phyloP scores from a whole-genome alignment of 163 green algal genomes.

The Coccomyxa subellipsoidea region DNA sequence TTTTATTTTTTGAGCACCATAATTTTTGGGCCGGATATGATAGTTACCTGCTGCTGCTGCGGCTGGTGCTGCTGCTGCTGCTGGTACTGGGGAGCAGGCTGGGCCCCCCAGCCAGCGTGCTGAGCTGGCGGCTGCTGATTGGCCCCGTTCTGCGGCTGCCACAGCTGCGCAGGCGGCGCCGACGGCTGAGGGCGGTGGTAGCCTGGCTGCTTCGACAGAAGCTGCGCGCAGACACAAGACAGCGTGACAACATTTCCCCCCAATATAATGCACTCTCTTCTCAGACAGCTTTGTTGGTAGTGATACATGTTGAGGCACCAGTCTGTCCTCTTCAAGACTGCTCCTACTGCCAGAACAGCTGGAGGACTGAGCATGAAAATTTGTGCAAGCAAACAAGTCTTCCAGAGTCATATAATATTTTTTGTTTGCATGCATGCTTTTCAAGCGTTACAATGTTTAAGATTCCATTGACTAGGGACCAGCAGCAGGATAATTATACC shows the following conservation, averaged over 20 bases:
- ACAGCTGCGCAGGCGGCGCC: background rate
- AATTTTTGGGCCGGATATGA: too few species aligned
- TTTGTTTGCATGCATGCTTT: too few species aligned
- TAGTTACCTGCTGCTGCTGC: background rate
- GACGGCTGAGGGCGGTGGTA: background rate
- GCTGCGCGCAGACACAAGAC: background rate
- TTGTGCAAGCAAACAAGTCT: too few species aligned
- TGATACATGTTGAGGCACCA: too few species aligned
- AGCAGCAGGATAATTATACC: background rate
- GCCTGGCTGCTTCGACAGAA: conserved; percentile 3
- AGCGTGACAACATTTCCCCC: too few species aligned
- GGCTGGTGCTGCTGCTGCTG: conserved; percentile 3
- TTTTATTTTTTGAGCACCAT: too few species aligned
- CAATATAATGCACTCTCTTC: too few species aligned
- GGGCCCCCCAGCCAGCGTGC: background rate
- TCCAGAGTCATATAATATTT: too few species aligned
- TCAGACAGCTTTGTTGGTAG: too few species aligned
- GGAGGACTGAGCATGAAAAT: too few species aligned
- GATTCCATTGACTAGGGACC: background rate
- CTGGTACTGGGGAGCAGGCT: background rate
- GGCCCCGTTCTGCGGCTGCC: background rate
- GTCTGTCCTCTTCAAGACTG: too few species aligned
- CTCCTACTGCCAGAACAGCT: too few species aligned
- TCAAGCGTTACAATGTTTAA: background rate
- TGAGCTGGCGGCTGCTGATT: background rate